A percentile compares a stretch with the other conserved stretches of the same genome.
phyloP scores from a whole-genome alignment of 192 early-diverging fungal genomes.

The Dispira parvispora region DNA sequence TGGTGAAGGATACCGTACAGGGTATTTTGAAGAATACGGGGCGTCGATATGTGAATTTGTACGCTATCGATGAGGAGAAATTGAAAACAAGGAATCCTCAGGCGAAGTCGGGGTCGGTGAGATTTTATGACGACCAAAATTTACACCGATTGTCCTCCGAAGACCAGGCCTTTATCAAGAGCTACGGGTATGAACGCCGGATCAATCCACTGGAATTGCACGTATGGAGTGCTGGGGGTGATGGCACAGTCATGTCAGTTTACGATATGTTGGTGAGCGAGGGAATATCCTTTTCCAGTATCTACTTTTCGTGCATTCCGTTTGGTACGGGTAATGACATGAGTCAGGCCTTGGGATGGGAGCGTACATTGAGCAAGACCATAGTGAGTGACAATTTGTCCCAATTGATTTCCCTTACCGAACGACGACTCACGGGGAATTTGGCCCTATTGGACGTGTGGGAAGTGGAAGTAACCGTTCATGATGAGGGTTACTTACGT shows the following conservation, averaged over 20 bases:
- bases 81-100: background rate
- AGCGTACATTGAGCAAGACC: slow-evolving; percentile 42
- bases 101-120: background rate
- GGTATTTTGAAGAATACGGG: background rate
- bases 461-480: slow-evolving; percentile 38
- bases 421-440: slow-evolving; percentile 40
- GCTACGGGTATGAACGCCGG: slow-evolving; percentile 19
- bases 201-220: slow-evolving; percentile 33
- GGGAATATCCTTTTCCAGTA: slow-evolving; percentile 39
- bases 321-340: slow-evolving; percentile 67
- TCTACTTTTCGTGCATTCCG: slow-evolving; percentile 55
- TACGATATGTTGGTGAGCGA: slow-evolving; percentile 41
- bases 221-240: slow-evolving; percentile 61
- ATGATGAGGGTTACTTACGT: slow-evolving; percentile 41
- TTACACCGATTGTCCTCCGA: background rate
- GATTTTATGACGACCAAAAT: slow-evolving; percentile 9
- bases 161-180: slow-evolving; percentile 4
- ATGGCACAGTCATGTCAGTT: slow-evolving; percentile 57
- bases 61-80: background rate
- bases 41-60: background rate
- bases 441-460: slow-evolving; percentile 51
- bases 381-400: slow-evolving; percentile 38
- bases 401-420: slow-evolving; percentile 34
- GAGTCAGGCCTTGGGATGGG: slow-evolving; percentile 61
- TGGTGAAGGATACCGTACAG: slow-evolving; percentile 4